Base-by-base conservation (phyloP, 2,329 filamentous ascomycete species). In the Phyllosticta ampelicida region DNA sequence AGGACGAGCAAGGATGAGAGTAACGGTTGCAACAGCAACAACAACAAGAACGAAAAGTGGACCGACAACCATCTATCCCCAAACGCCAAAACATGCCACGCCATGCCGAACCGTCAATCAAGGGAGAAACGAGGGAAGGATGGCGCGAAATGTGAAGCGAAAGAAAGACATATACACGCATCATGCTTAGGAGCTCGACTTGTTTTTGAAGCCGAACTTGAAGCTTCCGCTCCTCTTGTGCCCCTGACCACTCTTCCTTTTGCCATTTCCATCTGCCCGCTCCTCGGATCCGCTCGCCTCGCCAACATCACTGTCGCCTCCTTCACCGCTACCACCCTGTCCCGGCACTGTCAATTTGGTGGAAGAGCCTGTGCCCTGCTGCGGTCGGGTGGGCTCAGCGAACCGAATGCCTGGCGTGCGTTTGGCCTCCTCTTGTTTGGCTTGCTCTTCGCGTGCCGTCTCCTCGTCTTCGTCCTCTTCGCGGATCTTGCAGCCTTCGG, bases 381-480 rank as follows among this genome's bases (percentile, higher is more conserved):
- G 56, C 20, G 56, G 57, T 3, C 48, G 29, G 10, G 52, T 48
- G 5, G 57, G 57, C 30, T 59, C 57, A n/a, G 61, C 61, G 51
- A 63, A 63, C 16, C 60, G 58, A 48, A 63, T 62, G 51, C 58
- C 60, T 18, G 55, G 55, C 10, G 30, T 28, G 28, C 53, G 53
- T 44, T 49, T 48, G 30, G 30, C 29, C n/a, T 48, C 51, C 9
- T 58, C 49, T 2, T 51, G 23, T 16, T 53, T 49, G 9, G 48
- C 56, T 18, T 54, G 18, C 16, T 50, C 26, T 13, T 53, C 51
- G n/a, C 49, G 3, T 19, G 1, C n/a, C 36, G 48, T 26, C 6
- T 49, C 36, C 18, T 58, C 56, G 6, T 29, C n/a, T 19, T 58
- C 52, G 20, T n/a, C 44, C 20, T 51, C 44, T 9, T 49, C 50